Conservation (phyloP, 2,329 filamentous ascomycete genomes). For the Fonsecaea pedrosoi region DNA sequence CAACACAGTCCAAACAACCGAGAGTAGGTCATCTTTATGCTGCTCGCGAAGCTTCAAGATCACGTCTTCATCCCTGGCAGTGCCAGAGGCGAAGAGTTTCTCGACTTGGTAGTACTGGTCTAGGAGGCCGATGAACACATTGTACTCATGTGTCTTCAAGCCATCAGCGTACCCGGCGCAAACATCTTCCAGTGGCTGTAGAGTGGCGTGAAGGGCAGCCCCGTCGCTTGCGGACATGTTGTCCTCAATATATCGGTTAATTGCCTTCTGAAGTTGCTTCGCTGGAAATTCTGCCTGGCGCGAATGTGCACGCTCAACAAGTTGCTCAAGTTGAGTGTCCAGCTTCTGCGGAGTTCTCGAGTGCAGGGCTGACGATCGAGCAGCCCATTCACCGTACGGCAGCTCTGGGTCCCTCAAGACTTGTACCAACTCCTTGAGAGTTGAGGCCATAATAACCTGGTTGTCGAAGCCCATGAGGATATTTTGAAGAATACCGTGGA, state of each 20-base stretch:
- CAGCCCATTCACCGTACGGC: conserved; percentile 95
- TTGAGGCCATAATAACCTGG: conserved; percentile 90
- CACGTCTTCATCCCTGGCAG: conserved; percentile 88
- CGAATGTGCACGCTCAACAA: conserved; percentile 81
- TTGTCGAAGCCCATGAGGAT: conserved; percentile 96
- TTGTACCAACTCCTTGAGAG: conserved; percentile 85
- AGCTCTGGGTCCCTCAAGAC: conserved; percentile 89
- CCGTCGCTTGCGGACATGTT: conserved; percentile 76
- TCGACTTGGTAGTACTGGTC: conserved; percentile 84
- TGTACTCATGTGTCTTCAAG: conserved; percentile 87
- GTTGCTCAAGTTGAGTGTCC: conserved; percentile 78
- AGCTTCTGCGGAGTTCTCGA: conserved; percentile 96
- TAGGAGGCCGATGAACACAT: conserved; percentile 78
- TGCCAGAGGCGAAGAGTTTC: conserved; percentile 82
- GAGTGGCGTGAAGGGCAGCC: conserved; percentile 72
- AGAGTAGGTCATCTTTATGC: conserved; percentile 88
- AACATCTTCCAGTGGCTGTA: conserved; percentile 78
- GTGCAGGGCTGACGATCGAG: conserved; percentile 95
- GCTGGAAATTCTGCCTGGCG: conserved; percentile 89
- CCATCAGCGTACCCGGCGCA: conserved; percentile 84
- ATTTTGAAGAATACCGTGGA: conserved; percentile 79
- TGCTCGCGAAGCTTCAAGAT: conserved; percentile 92
- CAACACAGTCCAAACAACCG: conserved; percentile 85
- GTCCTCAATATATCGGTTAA: conserved; percentile 88
- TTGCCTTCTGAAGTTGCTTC: conserved; percentile 81